phyloP scores from a whole-genome alignment of 2,329 filamentous ascomycete species.

The Didymella pomorum region DNA sequence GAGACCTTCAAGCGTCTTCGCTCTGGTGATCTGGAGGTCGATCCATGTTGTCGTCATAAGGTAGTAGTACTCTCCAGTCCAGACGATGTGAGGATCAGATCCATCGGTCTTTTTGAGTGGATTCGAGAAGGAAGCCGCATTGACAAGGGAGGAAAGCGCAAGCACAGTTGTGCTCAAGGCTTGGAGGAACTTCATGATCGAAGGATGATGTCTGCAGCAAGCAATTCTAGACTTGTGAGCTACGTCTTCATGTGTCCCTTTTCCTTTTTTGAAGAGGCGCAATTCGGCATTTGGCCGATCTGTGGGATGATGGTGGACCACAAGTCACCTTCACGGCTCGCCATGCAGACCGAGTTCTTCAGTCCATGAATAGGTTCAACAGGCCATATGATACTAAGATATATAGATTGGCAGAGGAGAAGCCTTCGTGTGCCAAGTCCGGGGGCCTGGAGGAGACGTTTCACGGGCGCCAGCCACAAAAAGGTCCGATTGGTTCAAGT shows the following conservation, averaged over 20 bases:
- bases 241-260: background rate
- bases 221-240: background rate
- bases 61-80: conserved; percentile 64
- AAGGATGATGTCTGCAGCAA: background rate
- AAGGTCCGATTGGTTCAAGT: conserved; percentile 26
- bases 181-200: conserved; percentile 29
- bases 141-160: conserved; percentile 32
- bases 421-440: background rate
- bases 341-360: background rate
- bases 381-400: conserved; percentile 12
- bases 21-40: conserved; percentile 63
- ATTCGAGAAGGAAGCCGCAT: conserved; percentile 58
- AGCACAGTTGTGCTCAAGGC: conserved; percentile 24
- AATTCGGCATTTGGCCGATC: conserved; percentile 15
- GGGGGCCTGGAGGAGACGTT: background rate
- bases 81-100: conserved; percentile 63
- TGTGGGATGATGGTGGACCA: background rate
- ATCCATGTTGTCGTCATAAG: conserved; percentile 65
- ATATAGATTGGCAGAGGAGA: conserved; percentile 10
- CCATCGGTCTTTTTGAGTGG: conserved; percentile 61
- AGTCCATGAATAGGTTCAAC: conserved; percentile 11
- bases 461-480: conserved; percentile 5
- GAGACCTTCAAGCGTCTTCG: conserved; percentile 64
- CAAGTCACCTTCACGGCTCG: background rate
- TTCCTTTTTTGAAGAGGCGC: background rate